Evolutionary conservation across 345 rosid species (phyloP).

Genomic region (Acer yangbiense): DNA sequence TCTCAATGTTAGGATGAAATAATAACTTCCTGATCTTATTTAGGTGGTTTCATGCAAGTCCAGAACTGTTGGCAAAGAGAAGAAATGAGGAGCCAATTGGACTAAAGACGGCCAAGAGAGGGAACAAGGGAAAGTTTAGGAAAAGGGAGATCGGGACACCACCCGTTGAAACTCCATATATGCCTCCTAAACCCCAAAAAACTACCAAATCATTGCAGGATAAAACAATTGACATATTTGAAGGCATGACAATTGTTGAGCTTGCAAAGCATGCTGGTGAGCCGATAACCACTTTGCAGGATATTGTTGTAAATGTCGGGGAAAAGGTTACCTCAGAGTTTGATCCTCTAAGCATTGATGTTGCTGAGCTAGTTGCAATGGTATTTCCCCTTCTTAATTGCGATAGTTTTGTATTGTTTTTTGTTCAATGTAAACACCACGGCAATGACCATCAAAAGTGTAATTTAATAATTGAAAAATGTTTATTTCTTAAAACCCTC

Average conservation of each 20-base stretch:
- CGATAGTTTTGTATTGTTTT: conserved; percentile 2
- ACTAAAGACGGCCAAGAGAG: conserved; percentile 55
- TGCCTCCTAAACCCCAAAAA: conserved; percentile 63
- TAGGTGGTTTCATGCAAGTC: conserved; percentile 69
- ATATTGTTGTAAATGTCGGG: conserved; percentile 78
- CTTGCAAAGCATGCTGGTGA: conserved; percentile 75
- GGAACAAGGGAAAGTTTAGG: conserved; percentile 57
- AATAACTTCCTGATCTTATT: conserved; percentile 17
- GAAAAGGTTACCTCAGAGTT: conserved; percentile 77
- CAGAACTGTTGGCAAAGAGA: conserved; percentile 48
- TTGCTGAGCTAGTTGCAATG: conserved; percentile 84
- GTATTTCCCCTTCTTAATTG: conserved; percentile 38
- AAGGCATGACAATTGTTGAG: conserved; percentile 82
- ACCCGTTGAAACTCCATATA: conserved; percentile 82
- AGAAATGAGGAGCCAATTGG: conserved; percentile 45
- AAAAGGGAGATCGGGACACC: conserved; percentile 51
- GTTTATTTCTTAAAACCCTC: not conserved
- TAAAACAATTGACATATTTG: conserved; percentile 76
- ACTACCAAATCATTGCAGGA: conserved; percentile 46
- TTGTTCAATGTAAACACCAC: not conserved
- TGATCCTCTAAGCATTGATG: conserved; percentile 74
- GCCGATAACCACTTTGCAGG: conserved; percentile 51
- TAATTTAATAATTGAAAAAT: not conserved
- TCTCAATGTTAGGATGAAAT: not conserved
- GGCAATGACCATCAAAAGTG: not conserved